Percentiles rank a stretch among this genome's conserved stretches.
These are phyloP conservation scores for Melanomma pulvis-pyrius DNA, from an alignment of 495 filamentous ascomycete species.

Conservation along the genomic window DNA sequence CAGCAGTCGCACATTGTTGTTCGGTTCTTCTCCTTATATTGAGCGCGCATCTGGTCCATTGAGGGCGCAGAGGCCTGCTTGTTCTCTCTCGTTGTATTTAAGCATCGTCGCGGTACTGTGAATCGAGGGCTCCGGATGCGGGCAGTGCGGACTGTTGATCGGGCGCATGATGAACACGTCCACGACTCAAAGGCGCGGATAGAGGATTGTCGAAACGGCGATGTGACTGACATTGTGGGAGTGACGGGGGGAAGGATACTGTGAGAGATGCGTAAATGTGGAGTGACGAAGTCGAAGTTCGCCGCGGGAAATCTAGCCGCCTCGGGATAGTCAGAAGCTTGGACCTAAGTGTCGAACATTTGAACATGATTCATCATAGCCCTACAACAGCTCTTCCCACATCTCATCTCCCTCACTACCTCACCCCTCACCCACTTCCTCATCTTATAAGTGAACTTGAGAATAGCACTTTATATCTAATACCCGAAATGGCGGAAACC, in stretches of 20 bases:
- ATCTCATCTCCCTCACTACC: neutral
- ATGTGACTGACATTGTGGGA: constrained; percentile 22
- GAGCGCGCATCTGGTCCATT: constrained; percentile 59
- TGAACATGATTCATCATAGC: neutral
- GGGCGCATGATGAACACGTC: constrained; percentile 36
- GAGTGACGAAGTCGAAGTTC: constrained; percentile 17
- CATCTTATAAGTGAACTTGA: neutral
- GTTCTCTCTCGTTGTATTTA: constrained; percentile 38
- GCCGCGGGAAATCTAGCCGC: constrained; percentile 32
- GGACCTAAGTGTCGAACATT: neutral
- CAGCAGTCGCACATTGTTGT: constrained; percentile 57
- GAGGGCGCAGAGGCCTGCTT: constrained; percentile 46
- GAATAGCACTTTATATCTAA: neutral
- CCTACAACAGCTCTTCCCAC: too few species aligned
- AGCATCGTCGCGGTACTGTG: constrained; percentile 19
- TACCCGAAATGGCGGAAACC: constrained; percentile 16
- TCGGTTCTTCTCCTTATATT: constrained; percentile 61
- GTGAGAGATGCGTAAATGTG: neutral
- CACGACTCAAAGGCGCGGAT: constrained; percentile 17
- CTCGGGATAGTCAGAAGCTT: constrained; percentile 8
- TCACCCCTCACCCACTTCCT: neutral
- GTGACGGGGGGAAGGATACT: neutral
- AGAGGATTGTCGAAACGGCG: constrained; percentile 9
- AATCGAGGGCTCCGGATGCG: neutral
- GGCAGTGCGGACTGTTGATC: neutral